These are phyloP conservation scores for Davidsoniella australis DNA, from an alignment of 2,329 filamentous ascomycete genomes.

Conservation along the genomic window DNA sequence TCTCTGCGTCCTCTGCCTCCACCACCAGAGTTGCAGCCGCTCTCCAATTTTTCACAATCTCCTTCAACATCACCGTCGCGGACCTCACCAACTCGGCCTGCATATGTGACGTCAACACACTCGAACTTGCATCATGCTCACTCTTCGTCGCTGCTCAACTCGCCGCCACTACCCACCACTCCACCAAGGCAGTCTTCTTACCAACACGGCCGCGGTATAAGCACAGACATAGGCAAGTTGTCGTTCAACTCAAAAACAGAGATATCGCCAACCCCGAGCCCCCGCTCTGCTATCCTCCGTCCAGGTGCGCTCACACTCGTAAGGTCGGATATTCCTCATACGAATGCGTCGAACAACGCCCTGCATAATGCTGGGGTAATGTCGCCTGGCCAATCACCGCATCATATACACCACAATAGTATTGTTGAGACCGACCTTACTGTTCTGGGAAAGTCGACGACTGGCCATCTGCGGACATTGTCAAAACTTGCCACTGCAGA, in stretches of 20 bases:
- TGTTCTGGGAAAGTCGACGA: conserved; percentile 72
- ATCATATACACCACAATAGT: conserved; percentile 21
- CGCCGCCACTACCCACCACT: conserved; percentile 4
- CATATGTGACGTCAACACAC: conserved; percentile 7
- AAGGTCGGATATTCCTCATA: conserved; percentile 11
- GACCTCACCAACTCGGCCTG: conserved; percentile 7
- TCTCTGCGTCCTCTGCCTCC: conserved; percentile 61
- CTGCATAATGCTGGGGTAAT: conserved; percentile 6
- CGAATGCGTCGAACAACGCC: conserved; percentile 18
- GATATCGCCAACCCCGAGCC: conserved; percentile 25
- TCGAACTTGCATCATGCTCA: not conserved
- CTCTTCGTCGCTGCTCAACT: conserved; percentile 3
- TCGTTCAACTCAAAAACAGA: conserved; percentile 29
- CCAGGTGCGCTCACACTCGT: conserved; percentile 16
- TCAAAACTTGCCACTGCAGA: conserved; percentile 66
- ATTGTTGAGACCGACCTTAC: conserved; percentile 59
- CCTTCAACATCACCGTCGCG: conserved; percentile 9
- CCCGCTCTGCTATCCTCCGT: conserved; percentile 40
- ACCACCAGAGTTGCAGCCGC: conserved; percentile 29
- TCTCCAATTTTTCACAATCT: not conserved
- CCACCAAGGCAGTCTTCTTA: conserved; percentile 11
- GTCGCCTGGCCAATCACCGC: conserved; percentile 12
- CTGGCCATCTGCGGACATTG: conserved; percentile 71
- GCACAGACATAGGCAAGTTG: conserved; percentile 42
- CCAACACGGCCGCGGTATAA: conserved; percentile 43